phyloP scores from a whole-genome alignment of 176 grass and related monocot species.

The Musa itinerans region DNA sequence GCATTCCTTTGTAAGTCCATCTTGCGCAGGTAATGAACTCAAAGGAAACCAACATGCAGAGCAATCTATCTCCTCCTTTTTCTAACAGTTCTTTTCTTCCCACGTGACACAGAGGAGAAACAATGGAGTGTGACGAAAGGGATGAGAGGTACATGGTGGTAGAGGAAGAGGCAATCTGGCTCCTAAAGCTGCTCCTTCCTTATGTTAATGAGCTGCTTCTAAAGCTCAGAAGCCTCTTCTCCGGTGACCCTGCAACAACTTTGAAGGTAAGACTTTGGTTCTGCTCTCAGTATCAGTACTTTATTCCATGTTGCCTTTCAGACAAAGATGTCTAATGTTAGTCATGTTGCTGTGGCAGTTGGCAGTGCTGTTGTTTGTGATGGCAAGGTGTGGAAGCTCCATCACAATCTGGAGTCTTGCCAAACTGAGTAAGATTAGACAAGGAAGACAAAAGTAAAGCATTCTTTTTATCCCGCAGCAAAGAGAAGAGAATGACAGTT shows the following conservation, averaged over 20 bases:
- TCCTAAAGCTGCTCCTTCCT: conserved; percentile 69
- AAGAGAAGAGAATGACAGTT: not conserved
- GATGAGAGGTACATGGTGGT: conserved; percentile 49
- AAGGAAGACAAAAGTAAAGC: not conserved
- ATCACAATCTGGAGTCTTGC: conserved; percentile 73
- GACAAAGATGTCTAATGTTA: not conserved
- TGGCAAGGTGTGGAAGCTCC: conserved; percentile 82
- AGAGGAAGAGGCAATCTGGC: conserved; percentile 93
- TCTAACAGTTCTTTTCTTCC: not conserved
- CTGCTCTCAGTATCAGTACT: not conserved
- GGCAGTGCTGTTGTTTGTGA: conserved; percentile 70
- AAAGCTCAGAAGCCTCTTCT: conserved; percentile 63
- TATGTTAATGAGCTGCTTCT: conserved; percentile 82
- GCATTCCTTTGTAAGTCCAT: conserved; percentile 70
- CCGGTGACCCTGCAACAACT: conserved; percentile 79
- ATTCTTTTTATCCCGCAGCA: not conserved
- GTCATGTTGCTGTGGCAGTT: conserved; percentile 58
- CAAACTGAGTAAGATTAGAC: conserved; percentile 56
- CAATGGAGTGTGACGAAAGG: conserved; percentile 29
- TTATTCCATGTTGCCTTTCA: no score
- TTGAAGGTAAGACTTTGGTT: conserved; percentile 51
- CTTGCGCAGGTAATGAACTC: conserved; percentile 49
- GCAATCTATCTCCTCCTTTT: not conserved
- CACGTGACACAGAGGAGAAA: conserved; percentile 41
- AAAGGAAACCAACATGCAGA: not conserved